A percentile compares a stretch with the other conserved stretches of the same genome.
phyloP scores from a whole-genome alignment of 306 rosid genomes.

The Vigna nakashimae region DNA sequence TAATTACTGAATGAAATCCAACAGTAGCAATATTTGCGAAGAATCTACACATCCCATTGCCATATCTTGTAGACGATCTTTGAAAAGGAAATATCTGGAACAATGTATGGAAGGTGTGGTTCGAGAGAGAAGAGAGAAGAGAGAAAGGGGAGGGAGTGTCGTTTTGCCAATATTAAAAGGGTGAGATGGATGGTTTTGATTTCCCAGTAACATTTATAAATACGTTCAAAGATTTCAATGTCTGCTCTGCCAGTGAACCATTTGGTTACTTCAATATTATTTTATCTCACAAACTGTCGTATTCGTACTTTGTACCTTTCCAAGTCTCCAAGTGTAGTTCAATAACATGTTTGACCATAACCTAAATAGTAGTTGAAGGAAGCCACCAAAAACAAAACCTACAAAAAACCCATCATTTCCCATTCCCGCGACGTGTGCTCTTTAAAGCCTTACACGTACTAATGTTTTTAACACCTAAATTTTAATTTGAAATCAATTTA shows the following conservation, averaged over 20 bases:
- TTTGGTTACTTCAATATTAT: conserved; percentile 23
- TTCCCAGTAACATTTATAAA: background rate
- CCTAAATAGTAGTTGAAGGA: conserved; percentile 1
- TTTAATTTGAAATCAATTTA: no score
- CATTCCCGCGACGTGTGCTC: background rate
- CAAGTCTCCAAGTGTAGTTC: conserved; percentile 32
- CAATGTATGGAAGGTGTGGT: conserved; percentile 35
- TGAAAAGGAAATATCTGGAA: conserved; percentile 8
- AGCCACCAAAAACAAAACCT: background rate
- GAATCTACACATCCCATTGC: conserved; percentile 22
- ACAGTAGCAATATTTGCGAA: background rate
- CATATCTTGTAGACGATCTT: conserved; percentile 23
- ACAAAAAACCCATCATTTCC: background rate
- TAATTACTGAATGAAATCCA: background rate
- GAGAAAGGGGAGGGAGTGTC: conserved; percentile 8
- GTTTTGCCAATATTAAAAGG: conserved; percentile 31
- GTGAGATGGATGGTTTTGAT: background rate
- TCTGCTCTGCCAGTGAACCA: conserved; percentile 44
- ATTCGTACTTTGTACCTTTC: conserved; percentile 48
- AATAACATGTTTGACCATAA: conserved; percentile 49
- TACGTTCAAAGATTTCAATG: conserved; percentile 46
- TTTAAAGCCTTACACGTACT: no score
- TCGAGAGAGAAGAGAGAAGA: conserved; percentile 25
- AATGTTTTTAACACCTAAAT: no score
- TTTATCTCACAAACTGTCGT: conserved; percentile 32